Conservation (phyloP, 495 filamentous ascomycete genomes). For the Usnea hakonensis region DNA sequence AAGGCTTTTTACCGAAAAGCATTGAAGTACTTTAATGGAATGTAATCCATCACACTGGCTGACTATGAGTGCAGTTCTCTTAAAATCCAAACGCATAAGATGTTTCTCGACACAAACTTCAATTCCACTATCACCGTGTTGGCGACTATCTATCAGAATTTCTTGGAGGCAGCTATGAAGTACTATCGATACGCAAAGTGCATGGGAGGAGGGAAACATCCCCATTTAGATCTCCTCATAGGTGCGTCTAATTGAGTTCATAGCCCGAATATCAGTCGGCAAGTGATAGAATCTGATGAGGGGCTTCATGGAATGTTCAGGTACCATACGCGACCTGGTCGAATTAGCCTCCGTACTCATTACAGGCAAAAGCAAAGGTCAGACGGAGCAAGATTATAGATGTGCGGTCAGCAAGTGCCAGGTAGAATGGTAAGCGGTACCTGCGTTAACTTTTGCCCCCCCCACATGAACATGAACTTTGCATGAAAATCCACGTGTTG, state of each 20-base stretch:
- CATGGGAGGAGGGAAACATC: slow-evolving; percentile 48
- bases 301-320: slow-evolving; percentile 27
- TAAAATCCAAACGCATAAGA: slow-evolving; percentile 77
- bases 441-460: slow-evolving; percentile 7
- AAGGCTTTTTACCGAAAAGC: slow-evolving; percentile 70
- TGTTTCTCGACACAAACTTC: slow-evolving; percentile 81
- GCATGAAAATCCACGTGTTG: background rate
- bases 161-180: slow-evolving; percentile 71
- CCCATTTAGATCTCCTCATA: slow-evolving; percentile 47
- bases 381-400: slow-evolving; percentile 38
- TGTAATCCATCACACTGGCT: slow-evolving; percentile 18
- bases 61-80: slow-evolving; percentile 45
- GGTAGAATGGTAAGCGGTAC: slow-evolving; percentile 52
- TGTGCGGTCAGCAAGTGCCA: slow-evolving; percentile 58
- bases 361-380: slow-evolving; percentile 46
- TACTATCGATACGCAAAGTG: slow-evolving; percentile 71
- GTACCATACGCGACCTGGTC: slow-evolving; percentile 58
- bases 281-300: background rate
- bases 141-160: slow-evolving; percentile 63
- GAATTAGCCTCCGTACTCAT: slow-evolving; percentile 58
- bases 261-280: background rate
- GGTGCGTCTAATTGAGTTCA: slow-evolving; percentile 38
- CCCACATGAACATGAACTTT: slow-evolving; percentile 11
- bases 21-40: slow-evolving; percentile 36
- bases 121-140: slow-evolving; percentile 64